Evolutionary conservation across 2,329 filamentous ascomycete genomes (phyloP).

Genomic region (Coleophoma cylindrospora): DNA sequence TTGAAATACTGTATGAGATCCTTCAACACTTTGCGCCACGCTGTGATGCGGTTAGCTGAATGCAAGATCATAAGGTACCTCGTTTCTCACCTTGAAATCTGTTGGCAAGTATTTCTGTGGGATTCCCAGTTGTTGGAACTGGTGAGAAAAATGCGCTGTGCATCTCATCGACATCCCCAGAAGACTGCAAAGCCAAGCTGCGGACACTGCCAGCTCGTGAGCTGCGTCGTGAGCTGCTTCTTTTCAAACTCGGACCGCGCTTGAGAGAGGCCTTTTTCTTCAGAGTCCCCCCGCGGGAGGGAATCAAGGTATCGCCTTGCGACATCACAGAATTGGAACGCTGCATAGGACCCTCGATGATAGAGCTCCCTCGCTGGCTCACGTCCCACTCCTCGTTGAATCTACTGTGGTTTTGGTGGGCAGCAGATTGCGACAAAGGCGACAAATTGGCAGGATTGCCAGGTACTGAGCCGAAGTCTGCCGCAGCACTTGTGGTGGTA

Average conservation of each 20-base stretch:
- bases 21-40: constrained; percentile 93
- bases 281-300: constrained; percentile 63
- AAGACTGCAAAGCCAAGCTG: constrained; percentile 70
- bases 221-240: constrained; percentile 75
- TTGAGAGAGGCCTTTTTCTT: constrained; percentile 84
- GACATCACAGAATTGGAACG: constrained; percentile 52
- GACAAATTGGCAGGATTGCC: constrained; percentile 16
- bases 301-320: constrained; percentile 28
- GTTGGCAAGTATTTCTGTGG: constrained; percentile 80
- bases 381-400: constrained; percentile 71
- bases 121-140: constrained; percentile 79
- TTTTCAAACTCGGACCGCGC: constrained; percentile 67
- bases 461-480: constrained; percentile 19
- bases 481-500: constrained; percentile 7
- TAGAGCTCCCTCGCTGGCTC: constrained; percentile 60
- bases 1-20: constrained; percentile 91
- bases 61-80: background rate
- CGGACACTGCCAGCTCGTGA: constrained; percentile 81
- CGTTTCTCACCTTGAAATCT: constrained; percentile 75
- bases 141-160: constrained; percentile 88
- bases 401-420: constrained; percentile 33
- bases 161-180: constrained; percentile 60
- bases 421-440: constrained; percentile 16
- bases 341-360: constrained; percentile 51
- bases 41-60: constrained; percentile 36